A percentile compares a stretch with the other conserved stretches of the same genome.
These are phyloP conservation scores for Schizochytrium sp. DNA, from an alignment of 108 stramenopile genomes.

Conservation along the genomic window DNA sequence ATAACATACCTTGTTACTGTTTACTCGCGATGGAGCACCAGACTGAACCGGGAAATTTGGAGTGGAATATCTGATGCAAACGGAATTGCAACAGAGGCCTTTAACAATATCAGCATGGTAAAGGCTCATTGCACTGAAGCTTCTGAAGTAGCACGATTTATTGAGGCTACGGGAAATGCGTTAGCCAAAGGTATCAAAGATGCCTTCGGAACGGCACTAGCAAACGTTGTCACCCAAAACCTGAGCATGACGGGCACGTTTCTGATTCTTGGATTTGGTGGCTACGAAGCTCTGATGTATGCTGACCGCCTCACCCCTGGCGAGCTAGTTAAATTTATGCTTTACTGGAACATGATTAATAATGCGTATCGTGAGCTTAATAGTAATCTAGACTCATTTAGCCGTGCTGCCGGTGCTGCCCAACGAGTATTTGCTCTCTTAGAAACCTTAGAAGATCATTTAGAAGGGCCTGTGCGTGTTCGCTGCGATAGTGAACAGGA, in stretches of 20 bases:
- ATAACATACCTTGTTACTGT: not conserved
- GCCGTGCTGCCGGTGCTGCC: conserved; percentile 14
- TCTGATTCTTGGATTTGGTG: not conserved
- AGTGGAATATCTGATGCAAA: conserved; percentile 22
- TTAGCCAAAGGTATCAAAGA: not conserved
- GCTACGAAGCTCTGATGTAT: conserved; percentile 10
- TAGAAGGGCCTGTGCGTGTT: not conserved
- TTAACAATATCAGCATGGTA: conserved; percentile 56
- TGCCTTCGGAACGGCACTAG: not conserved
- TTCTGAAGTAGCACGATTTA: not conserved
- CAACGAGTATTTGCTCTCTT: not conserved
- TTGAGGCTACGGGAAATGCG: not conserved
- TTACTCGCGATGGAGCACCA: not conserved
- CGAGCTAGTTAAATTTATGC: conserved; percentile 28
- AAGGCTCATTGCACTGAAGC: conserved; percentile 19
- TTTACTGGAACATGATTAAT: not conserved
- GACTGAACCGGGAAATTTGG: not conserved
- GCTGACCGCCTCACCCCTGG: conserved; percentile 31
- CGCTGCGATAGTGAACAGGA: not conserved
- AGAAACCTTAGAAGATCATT: no score
- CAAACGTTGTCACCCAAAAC: not conserved
- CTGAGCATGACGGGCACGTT: conserved; percentile 16
- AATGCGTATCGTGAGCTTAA: not conserved
- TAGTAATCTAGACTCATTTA: not conserved
- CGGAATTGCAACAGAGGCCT: conserved; percentile 55